phyloP scores from a whole-genome alignment of 1,284 basidiomycete genomes.

The Cryptococcus sp. region DNA sequence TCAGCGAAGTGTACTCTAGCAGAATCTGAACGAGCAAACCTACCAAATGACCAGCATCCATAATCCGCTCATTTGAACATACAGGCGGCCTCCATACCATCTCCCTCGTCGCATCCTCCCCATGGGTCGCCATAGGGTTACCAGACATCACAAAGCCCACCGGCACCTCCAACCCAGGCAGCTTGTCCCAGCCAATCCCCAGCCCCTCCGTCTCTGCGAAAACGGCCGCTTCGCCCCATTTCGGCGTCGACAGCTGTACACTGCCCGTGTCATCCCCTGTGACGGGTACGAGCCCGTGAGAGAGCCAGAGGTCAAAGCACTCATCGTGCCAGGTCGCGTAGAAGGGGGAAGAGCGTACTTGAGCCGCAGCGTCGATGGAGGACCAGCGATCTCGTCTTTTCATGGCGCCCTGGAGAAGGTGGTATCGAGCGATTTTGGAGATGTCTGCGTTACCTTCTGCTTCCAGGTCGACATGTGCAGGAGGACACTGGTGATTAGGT shows the following conservation, averaged over 20 bases:
- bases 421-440: conserved; percentile 6
- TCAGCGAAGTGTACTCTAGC: not conserved
- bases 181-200: conserved; percentile 29
- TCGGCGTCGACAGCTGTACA: conserved; percentile 32
- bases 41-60: conserved; percentile 34
- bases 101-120: conserved; percentile 21
- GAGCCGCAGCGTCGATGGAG: conserved; percentile 57
- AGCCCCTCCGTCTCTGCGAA: conserved; percentile 29
- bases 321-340: conserved; percentile 51
- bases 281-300: conserved; percentile 55
- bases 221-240: conserved; percentile 31
- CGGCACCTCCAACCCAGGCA: conserved; percentile 21
- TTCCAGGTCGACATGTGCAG: not conserved
- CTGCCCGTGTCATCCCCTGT: conserved; percentile 2
- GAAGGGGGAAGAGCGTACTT: conserved; percentile 49
- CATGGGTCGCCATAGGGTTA: conserved; percentile 20
- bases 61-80: conserved; percentile 27
- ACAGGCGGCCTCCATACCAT: conserved; percentile 34
- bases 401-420: conserved; percentile 52
- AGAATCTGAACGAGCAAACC: not conserved
- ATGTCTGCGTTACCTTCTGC: not conserved
- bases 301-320: conserved; percentile 62
- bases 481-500: too few species aligned
- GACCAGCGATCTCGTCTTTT: conserved; percentile 60
- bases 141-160: conserved; percentile 33